Conservation (phyloP, 2,329 filamentous ascomycete genomes). For the Nannizziopsis barbatae region DNA sequence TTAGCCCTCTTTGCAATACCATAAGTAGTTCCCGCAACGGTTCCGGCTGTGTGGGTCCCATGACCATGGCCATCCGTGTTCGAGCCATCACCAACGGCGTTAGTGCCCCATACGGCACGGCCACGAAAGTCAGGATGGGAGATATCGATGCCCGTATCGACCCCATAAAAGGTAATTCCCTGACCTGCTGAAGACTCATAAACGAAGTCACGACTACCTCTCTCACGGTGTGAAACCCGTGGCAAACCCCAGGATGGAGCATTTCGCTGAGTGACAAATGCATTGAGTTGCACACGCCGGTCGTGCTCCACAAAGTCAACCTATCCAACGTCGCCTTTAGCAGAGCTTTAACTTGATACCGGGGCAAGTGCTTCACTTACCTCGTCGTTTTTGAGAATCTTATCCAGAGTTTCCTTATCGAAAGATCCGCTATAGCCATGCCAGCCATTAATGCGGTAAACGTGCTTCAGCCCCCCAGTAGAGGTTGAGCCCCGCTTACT, state of each 20-base stretch:
- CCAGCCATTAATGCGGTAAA: constrained; percentile 14
- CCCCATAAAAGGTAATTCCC: constrained; percentile 28
- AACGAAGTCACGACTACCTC: constrained; percentile 22
- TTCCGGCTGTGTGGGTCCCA: constrained; percentile 33
- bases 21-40: constrained; percentile 25
- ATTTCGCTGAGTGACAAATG: constrained; percentile 15
- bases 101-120: constrained; percentile 28
- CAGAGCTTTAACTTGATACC: not conserved
- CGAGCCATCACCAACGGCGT: constrained; percentile 18
- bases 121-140: constrained; percentile 28
- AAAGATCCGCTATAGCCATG: constrained; percentile 14
- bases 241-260: constrained; percentile 28
- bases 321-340: not conserved
- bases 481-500: not conserved
- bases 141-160: constrained; percentile 31
- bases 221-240: constrained; percentile 24
- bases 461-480: constrained; percentile 8
- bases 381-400: constrained; percentile 10
- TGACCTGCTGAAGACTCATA: constrained; percentile 29
- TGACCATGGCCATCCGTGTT: constrained; percentile 24
- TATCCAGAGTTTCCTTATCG: constrained; percentile 9
- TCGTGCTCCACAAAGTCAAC: constrained; percentile 16
- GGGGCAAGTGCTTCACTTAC: not conserved
- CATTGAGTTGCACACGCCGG: not conserved
- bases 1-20: constrained; percentile 31